These are phyloP conservation scores for Rhynchosporium graminicola DNA, from an alignment of 2,329 filamentous ascomycete species.

Conservation along the genomic window DNA sequence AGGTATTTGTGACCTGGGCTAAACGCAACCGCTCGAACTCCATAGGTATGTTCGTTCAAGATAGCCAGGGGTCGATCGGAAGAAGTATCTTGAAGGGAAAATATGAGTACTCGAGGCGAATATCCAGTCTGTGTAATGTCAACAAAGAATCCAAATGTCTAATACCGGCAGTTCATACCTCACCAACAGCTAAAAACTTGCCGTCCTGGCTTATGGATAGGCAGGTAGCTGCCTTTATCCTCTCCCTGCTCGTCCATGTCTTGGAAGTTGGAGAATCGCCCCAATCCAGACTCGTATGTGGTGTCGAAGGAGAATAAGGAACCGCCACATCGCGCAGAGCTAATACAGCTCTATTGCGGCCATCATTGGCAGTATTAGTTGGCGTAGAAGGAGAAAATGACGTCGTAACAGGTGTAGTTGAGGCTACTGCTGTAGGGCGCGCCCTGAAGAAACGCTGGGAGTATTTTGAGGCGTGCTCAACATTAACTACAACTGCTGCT, in stretches of 20 bases:
- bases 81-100: constrained; percentile 77
- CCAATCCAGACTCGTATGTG: constrained; percentile 49
- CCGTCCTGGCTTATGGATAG: constrained; percentile 86
- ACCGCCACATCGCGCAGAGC: constrained; percentile 49
- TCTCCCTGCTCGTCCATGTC: constrained; percentile 85
- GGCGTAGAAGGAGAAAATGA: constrained; percentile 56
- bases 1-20: constrained; percentile 84
- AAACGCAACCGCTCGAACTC: constrained; percentile 86
- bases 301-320: constrained; percentile 41
- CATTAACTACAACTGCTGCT: constrained; percentile 84
- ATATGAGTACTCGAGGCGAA: constrained; percentile 86
- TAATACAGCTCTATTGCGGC: constrained; percentile 57
- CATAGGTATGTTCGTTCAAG: constrained; percentile 86
- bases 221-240: constrained; percentile 92
- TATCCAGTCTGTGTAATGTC: constrained; percentile 70
- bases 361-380: constrained; percentile 62
- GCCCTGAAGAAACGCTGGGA: constrained; percentile 90
- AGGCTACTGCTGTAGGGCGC: constrained; percentile 72
- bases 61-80: constrained; percentile 81
- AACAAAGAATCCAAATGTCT: constrained; percentile 32
- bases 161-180: constrained; percentile 51
- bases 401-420: constrained; percentile 53
- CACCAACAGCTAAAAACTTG: constrained; percentile 85
- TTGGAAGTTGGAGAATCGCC: constrained; percentile 66
- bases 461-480: constrained; percentile 65